Evolutionary conservation across 148 eudicot genomes (phyloP).

Genomic region (Camellia lanceoleosa): DNA sequence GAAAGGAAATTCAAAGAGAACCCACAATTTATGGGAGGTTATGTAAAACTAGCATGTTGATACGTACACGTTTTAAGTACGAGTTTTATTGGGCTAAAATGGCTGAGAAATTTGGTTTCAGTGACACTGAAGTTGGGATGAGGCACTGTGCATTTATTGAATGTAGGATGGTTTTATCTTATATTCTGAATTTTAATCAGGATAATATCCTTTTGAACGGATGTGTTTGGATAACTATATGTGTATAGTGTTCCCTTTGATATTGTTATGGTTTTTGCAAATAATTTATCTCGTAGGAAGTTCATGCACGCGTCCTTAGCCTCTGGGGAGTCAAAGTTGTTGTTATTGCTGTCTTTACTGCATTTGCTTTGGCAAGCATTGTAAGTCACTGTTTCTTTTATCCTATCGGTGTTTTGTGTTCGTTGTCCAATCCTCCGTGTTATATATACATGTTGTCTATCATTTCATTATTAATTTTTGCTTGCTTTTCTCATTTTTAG

Average conservation of each 20-base stretch:
- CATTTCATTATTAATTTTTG: neutral
- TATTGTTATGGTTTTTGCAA: neutral
- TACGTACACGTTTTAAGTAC: too few species aligned
- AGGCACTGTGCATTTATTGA: neutral
- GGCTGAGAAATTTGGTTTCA: neutral
- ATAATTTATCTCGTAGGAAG: conserved; percentile 48
- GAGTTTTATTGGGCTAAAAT: neutral
- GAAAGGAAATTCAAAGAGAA: neutral
- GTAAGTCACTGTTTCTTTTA: conserved; percentile 46
- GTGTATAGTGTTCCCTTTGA: neutral
- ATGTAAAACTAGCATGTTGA: neutral
- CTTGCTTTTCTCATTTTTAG: conserved; percentile 29
- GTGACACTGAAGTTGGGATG: neutral
- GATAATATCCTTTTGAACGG: neutral
- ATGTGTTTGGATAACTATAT: conserved; percentile 1
- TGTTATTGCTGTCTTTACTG: conserved; percentile 65
- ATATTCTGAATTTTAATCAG: neutral
- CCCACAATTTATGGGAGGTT: neutral
- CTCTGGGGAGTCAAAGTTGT: conserved; percentile 78
- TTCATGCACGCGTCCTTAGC: conserved; percentile 83
- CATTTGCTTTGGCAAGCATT: conserved; percentile 83
- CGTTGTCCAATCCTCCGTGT: neutral
- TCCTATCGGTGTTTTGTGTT: neutral
- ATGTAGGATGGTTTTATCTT: neutral
- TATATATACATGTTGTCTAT: too few species aligned